Evolutionary conservation across 1,139 yeast species (phyloP).

Genomic region (Kluyveromyces marxianus): DNA sequence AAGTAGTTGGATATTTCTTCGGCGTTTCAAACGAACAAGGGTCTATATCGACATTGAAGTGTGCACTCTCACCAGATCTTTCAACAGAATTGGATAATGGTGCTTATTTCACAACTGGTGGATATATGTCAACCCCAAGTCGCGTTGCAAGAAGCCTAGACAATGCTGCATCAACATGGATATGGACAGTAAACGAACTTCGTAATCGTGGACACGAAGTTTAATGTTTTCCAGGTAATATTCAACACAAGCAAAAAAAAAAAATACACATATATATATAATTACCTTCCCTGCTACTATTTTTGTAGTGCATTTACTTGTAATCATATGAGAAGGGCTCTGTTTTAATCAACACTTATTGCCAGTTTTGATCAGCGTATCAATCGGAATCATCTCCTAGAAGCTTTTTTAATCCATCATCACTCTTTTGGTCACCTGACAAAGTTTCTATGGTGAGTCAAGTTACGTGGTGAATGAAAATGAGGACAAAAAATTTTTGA

Average conservation of each 20-base stretch:
- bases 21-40: conserved; percentile 74
- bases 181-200: conserved; percentile 69
- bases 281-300: background rate
- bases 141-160: conserved; percentile 51
- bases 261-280: background rate
- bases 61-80: conserved; percentile 52
- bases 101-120: conserved; percentile 56
- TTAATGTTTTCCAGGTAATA: background rate
- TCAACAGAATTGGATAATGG: conserved; percentile 56
- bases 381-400: no score
- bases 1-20: conserved; percentile 55
- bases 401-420: no score
- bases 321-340: no score
- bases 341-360: no score
- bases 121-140: conserved; percentile 48
- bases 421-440: no score
- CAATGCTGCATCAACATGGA: conserved; percentile 68
- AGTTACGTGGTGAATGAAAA: no score
- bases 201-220: conserved; percentile 40
- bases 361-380: no score
- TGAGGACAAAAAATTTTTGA: no score
- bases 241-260: background rate
- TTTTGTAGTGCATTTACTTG: no score
- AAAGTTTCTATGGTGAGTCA: no score
- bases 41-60: conserved; percentile 54